Evolutionary conservation across 768 basidiomycete genomes (phyloP), one percentile per base, ranked within the genome.

Genomic region (Lepiota brunneoincarnata): DNA sequence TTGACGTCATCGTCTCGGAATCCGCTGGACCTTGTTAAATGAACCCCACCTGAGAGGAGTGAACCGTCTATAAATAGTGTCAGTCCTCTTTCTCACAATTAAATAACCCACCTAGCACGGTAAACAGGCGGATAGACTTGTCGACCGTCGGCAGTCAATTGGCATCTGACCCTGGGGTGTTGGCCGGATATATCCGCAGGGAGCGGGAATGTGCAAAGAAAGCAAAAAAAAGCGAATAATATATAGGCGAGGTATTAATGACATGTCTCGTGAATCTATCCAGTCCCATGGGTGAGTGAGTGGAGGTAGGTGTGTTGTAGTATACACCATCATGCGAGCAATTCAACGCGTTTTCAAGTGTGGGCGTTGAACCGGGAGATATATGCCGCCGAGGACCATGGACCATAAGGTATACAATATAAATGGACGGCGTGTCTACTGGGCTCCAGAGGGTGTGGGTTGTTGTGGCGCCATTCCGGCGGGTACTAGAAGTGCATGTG

Each of bases 381-480:
- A 21, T 37, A 28, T 23, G 51, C 21, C 49, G 49, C 39, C 51
- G 38, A 55, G 31, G 42, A 54, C 39, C 41, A 49, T 55, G n/a
- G 14, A 23, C 31, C 3, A 12, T 11, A 53, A 63, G 60, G 65
- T 63, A 69, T 61, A 63, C 61, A 63, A 61, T 65, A 64, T 61
- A 63, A 42, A 35, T 34, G 28, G 20, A 46, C 41, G 56, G 28
- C 43, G 80, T 72, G 67, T 83, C 79, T 83, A 83, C 67, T 80
- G 72, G 58, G 72, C 66, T 69, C 75, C 69, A 55, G 72, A 64
- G 59, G 77, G 67, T 61, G 73, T 41, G 49, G 66, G 64, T 61
- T 73, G 67, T 57, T 78, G 82, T 57, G 82, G 72, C 42, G 81
- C 68, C 76, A 83, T 81, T 34, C 71, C 72, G 58, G 81, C 76